Base-by-base conservation (phyloP, 768 basidiomycete genomes). In the Hortiboletus campestris region DNA sequence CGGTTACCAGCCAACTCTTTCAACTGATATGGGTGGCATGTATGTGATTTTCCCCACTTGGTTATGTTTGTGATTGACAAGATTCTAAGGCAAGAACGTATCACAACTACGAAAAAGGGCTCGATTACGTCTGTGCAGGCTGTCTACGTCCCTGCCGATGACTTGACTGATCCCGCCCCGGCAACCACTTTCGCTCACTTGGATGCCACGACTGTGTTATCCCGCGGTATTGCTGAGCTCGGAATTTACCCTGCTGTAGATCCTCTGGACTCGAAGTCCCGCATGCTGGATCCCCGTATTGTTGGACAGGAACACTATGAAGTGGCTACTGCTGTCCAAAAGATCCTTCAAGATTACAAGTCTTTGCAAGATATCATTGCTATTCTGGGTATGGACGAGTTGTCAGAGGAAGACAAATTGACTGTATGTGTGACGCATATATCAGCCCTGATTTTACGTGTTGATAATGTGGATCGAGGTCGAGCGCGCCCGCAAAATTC, bases 21-120 rank as follows among this genome's bases (percentile, higher is more conserved):
- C 97, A 63, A 99, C 97, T 72, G 97, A 99, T 76, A 99, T 99
- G 97, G 97, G 97, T 93, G 85, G 85, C 84, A 99, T 98, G 97
- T 90, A 74, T 57, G 89, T 80, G 14, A 40, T 6, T 22, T 57
- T 46, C 3, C 6, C 9, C 14, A 19, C n/a, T 43, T 6, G 12
- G 14, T 56, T 32, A 6, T 36, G 6, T 48, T 31, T 43, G 12
- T 39, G 51, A 25, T 55, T 65, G 35, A 63, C 57, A 36, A 44
- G 40, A 11, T 36, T 51, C 22, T 58, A 91, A 25, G 90, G 90
- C 96, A 98, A 83, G 97, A 99, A 79, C 94, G 96, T 82, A 98
- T 98, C 66, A 99, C 97, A 69, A 99, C 97, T 67, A 99, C 97
- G 71, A 99, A 98, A 89, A 99, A 99, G 84, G 97, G 97, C 69